Evolutionary conservation across 495 filamentous ascomycete species (phyloP).

Genomic region (Neurospora sublineolata): DNA sequence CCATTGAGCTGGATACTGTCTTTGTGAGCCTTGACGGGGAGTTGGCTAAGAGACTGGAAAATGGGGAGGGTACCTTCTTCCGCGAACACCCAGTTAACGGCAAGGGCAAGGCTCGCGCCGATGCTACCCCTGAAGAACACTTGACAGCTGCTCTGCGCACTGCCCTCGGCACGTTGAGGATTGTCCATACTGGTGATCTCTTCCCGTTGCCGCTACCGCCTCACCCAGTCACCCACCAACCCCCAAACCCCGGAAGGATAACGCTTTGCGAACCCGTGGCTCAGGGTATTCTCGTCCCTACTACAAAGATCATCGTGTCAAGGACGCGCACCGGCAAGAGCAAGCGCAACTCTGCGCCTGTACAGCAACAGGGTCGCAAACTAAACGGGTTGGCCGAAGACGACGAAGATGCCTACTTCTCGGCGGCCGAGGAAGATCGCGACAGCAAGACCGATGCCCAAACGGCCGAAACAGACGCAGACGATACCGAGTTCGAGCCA

Average conservation of each 20-base stretch:
- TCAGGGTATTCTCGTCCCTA: constrained; percentile 66
- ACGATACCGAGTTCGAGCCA: constrained; percentile 42
- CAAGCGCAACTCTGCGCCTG: constrained; percentile 21
- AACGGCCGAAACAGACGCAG: constrained; percentile 31
- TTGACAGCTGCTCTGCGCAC: constrained; percentile 69
- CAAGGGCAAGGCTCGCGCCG: constrained; percentile 17
- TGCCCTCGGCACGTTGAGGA: constrained; percentile 53
- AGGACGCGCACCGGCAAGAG: constrained; percentile 40
- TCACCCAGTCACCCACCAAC: constrained; percentile 82
- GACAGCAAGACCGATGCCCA: constrained; percentile 30
- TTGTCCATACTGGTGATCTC: constrained; percentile 76
- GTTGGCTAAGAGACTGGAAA: constrained; percentile 44
- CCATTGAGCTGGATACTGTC: constrained; percentile 67
- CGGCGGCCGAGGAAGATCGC: constrained; percentile 63
- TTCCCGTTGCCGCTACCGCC: constrained; percentile 71
- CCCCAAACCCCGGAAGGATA: constrained; percentile 70
- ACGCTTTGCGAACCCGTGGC: constrained; percentile 66
- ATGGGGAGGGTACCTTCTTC: constrained; percentile 46
- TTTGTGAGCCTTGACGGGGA: constrained; percentile 78
- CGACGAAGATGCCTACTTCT: constrained; percentile 74
- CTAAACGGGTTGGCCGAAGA: constrained; percentile 54
- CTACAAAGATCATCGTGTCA: constrained; percentile 57
- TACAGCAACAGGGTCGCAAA: constrained; percentile 24
- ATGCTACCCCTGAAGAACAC: constrained; percentile 46
- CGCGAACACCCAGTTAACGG: constrained; percentile 29